Evolutionary conservation across 306 rosid species (phyloP).

Genomic region (Pyrus betulifolia): DNA sequence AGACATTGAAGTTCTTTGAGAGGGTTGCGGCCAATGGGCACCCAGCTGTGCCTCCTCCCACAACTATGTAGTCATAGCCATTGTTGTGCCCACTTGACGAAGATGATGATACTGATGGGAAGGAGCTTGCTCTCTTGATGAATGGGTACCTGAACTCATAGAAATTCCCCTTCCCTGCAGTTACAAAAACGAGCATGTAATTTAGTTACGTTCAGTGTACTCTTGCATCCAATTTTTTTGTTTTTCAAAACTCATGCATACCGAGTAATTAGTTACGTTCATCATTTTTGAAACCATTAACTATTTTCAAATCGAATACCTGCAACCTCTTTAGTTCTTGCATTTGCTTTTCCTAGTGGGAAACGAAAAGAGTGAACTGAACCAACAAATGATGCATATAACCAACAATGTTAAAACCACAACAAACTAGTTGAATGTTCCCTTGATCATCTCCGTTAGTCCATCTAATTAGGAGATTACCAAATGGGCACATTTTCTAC

Average conservation of each 20-base stretch:
- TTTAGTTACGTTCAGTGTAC: too few relatives aligned
- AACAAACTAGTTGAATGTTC: background rate
- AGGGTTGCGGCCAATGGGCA: conserved; percentile 94
- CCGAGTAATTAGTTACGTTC: too few relatives aligned
- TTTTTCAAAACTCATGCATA: too few relatives aligned
- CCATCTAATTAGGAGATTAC: background rate
- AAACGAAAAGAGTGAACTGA: background rate
- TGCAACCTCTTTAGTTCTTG: too few relatives aligned
- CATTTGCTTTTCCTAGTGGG: background rate
- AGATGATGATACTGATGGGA: conserved; percentile 45
- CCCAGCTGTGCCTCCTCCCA: conserved; percentile 95
- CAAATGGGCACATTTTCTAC: background rate
- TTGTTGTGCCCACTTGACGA: conserved; percentile 29
- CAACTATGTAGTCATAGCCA: conserved; percentile 68
- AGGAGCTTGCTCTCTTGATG: conserved; percentile 65
- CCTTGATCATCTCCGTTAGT: too few relatives aligned
- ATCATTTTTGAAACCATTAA: too few relatives aligned
- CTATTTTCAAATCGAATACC: too few relatives aligned
- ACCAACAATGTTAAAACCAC: background rate
- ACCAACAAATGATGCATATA: background rate
- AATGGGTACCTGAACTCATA: conserved; percentile 47
- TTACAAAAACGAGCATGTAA: background rate
- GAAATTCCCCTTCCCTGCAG: conserved; percentile 18
- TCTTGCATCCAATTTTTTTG: too few relatives aligned
- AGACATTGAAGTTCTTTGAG: conserved; percentile 58